Evolutionary conservation across 257 asterid genomes (phyloP).

Genomic region (Cynanchum wilfordii): DNA sequence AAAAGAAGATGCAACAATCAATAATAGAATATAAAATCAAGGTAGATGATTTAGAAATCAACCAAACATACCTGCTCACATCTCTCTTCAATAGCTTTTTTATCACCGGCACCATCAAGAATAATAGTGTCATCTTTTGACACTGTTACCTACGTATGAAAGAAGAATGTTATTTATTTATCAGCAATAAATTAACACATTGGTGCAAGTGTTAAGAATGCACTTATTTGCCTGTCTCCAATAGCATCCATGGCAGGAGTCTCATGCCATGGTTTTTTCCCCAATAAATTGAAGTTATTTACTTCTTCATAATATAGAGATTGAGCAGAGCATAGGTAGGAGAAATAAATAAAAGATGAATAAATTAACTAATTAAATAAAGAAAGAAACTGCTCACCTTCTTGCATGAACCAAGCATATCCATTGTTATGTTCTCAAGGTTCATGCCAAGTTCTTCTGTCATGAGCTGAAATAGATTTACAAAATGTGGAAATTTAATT

Average conservation of each 20-base stretch:
- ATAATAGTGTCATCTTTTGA: constrained; percentile 49
- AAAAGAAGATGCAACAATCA: neutral
- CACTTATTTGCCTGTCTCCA: neutral
- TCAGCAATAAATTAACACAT: neutral
- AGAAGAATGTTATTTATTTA: neutral
- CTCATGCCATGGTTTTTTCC: neutral
- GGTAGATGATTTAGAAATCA: neutral
- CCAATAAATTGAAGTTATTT: neutral
- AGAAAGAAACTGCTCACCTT: constrained; percentile 24
- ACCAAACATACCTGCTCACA: constrained; percentile 40
- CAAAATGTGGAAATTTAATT: neutral
- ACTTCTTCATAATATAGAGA: neutral
- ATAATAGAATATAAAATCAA: neutral
- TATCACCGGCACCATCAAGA: constrained; percentile 54
- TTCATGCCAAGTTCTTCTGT: constrained; percentile 48
- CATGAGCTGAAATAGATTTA: constrained; percentile 28
- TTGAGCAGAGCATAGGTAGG: neutral
- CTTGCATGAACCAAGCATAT: constrained; percentile 51
- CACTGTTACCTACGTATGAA: constrained; percentile 32
- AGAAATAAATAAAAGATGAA: neutral
- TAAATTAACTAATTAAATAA: too few species aligned
- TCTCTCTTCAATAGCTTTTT: constrained; percentile 46
- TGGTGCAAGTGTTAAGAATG: neutral
- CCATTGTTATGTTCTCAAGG: constrained; percentile 39
- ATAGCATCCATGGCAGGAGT: neutral